A percentile compares a stretch with the other conserved stretches of the same genome.
Conservation (phyloP, 441 rosid species). For the Populus tomentosa region DNA sequence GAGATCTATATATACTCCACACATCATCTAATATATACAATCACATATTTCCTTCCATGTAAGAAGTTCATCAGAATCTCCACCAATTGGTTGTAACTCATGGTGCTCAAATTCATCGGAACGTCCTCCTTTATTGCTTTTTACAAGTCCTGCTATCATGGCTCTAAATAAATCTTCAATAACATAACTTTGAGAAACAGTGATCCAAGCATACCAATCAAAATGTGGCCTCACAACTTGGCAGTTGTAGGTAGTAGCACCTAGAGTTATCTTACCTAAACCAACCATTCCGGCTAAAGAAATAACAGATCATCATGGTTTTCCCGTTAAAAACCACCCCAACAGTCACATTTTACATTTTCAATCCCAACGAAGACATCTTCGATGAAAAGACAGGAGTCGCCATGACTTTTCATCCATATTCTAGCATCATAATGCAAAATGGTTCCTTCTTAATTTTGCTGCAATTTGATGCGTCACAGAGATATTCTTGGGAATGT, state of each 20-base stretch:
- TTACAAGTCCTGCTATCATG: not conserved
- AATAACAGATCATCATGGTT: not conserved
- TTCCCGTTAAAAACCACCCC: not conserved
- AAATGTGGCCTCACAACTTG: not conserved
- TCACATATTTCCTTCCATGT: not conserved
- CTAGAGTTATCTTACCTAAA: not conserved
- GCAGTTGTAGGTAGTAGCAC: not conserved
- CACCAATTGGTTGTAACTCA: not conserved
- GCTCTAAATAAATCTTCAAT: not conserved
- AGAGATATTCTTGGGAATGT: too few relatives aligned
- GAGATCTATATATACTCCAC: slow-evolving; percentile 21
- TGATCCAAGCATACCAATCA: not conserved
- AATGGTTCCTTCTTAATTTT: not conserved
- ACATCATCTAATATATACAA: slow-evolving; percentile 33
- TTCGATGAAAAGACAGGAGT: not conserved
- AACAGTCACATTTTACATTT: not conserved
- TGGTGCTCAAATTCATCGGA: not conserved
- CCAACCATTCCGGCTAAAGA: not conserved
- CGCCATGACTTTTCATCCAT: not conserved
- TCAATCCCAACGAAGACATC: not conserved
- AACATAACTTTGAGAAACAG: not conserved
- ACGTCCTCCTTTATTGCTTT: not conserved
- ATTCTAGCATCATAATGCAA: not conserved
- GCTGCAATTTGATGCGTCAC: not conserved
- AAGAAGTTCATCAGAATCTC: slow-evolving; percentile 17